Percentiles rank a stretch among this genome's conserved stretches.
These are phyloP conservation scores for Trypanosoma lewisi DNA, from an alignment of 208 protist genomes.

Conservation along the genomic window DNA sequence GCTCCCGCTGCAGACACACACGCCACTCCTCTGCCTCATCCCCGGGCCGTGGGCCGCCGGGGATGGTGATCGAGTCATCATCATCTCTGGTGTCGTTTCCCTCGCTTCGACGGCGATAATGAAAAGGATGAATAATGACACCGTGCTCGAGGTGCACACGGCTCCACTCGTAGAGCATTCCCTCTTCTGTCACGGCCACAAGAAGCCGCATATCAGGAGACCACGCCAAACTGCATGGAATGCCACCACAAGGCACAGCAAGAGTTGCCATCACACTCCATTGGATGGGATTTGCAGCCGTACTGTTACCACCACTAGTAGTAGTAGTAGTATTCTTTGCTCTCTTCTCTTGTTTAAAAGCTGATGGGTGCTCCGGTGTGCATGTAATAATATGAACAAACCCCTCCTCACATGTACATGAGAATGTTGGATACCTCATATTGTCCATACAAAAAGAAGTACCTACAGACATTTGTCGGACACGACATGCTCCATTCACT, in stretches of 20 bases:
- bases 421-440: conserved; percentile 32
- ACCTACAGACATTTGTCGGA: conserved; percentile 48
- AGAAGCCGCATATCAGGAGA: conserved; percentile 54
- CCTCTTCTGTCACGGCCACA: conserved; percentile 47
- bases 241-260: conserved; percentile 50
- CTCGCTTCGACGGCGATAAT: background rate
- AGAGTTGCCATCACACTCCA: conserved; percentile 39
- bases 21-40: conserved; percentile 25
- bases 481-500: conserved; percentile 35
- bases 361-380: conserved; percentile 12
- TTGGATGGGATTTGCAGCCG: background rate
- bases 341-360: background rate
- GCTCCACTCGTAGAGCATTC: conserved; percentile 59
- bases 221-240: conserved; percentile 50
- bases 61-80: background rate
- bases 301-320: too few relatives aligned
- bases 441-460: conserved; percentile 49
- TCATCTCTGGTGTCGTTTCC: background rate
- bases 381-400: conserved; percentile 45
- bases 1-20: conserved; percentile 18
- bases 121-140: background rate
- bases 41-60: background rate
- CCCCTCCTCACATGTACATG: conserved; percentile 57
- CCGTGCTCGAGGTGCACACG: conserved; percentile 38
- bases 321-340: background rate